These are phyloP conservation scores for Hirsutella thompsonii DNA, from an alignment of 2,329 filamentous ascomycete genomes.

Conservation along the genomic window DNA sequence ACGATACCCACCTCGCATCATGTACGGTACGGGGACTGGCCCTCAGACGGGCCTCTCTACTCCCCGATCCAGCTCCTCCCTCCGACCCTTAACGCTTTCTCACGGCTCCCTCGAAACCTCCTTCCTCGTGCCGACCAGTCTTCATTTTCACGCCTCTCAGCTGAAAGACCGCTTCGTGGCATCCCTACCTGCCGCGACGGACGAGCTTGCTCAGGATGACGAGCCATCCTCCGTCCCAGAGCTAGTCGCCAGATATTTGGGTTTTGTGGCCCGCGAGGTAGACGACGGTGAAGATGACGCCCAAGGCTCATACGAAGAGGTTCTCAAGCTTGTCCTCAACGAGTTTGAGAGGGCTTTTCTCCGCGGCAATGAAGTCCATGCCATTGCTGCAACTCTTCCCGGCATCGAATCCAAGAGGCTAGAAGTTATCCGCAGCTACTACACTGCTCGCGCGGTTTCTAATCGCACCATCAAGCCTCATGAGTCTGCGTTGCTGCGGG, in stretches of 20 bases:
- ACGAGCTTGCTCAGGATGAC: conserved; percentile 95
- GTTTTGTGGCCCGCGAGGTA: conserved; percentile 77
- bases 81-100: conserved; percentile 78
- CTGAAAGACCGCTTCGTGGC: conserved; percentile 82
- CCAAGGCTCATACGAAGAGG: conserved; percentile 80
- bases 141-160: conserved; percentile 93
- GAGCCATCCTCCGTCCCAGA: conserved; percentile 95
- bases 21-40: conserved; percentile 77
- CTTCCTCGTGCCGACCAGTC: conserved; percentile 85
- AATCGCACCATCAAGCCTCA: conserved; percentile 83
- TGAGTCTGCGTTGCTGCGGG: conserved; percentile 83
- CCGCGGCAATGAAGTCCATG: conserved; percentile 91
- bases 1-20: conserved; percentile 40
- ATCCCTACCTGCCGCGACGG: conserved; percentile 79
- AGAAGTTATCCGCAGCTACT: conserved; percentile 81
- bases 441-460: conserved; percentile 70
- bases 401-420: conserved; percentile 92
- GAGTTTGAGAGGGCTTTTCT: conserved; percentile 96
- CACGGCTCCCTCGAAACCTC: conserved; percentile 95
- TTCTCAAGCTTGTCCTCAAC: conserved; percentile 82
- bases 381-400: conserved; percentile 69
- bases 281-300: conserved; percentile 85
- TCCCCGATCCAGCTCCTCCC: conserved; percentile 82
- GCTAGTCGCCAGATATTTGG: conserved; percentile 86
- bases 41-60: conserved; percentile 95